Percentiles rank a stretch among this genome's conserved stretches.
These are phyloP conservation scores for Solanum bulbocastanum DNA, from an alignment of 257 asterid genomes.

Conservation along the genomic window DNA sequence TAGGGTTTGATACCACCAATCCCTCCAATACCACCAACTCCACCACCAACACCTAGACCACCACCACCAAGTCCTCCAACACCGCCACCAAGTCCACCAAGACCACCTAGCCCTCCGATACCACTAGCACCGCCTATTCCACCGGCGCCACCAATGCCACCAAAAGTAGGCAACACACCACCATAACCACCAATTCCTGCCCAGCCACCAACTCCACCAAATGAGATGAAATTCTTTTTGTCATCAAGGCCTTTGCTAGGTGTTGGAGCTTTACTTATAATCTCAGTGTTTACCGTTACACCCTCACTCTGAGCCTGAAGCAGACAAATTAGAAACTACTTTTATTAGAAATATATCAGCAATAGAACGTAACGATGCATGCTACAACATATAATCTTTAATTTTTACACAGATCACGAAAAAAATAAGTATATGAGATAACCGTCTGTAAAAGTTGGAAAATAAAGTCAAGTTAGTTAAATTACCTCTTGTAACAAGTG, in stretches of 20 bases:
- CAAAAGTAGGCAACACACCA: constrained; percentile 18
- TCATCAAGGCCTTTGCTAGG: constrained; percentile 27
- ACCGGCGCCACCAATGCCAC: constrained; percentile 17
- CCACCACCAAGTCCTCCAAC: constrained; percentile 13
- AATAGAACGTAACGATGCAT: neutral
- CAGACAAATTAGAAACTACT: neutral
- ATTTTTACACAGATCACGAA: neutral
- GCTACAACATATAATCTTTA: neutral
- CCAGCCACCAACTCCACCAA: constrained; percentile 55
- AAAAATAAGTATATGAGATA: neutral
- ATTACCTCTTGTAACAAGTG: neutral
- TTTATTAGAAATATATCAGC: neutral
- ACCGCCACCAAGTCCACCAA: constrained; percentile 24
- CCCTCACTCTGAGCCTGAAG: neutral
- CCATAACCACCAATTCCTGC: constrained; percentile 28
- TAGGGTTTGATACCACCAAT: constrained; percentile 16
- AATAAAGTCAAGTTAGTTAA: neutral
- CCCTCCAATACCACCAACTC: constrained; percentile 19
- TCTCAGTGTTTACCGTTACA: constrained; percentile 6
- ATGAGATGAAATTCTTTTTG: constrained; percentile 48
- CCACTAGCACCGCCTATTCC: constrained; percentile 42
- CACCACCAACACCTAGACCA: constrained; percentile 21
- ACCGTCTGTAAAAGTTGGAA: neutral
- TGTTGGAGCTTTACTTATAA: constrained; percentile 10
- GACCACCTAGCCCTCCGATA: constrained; percentile 23